Evolutionary conservation across 805 yeast species (phyloP).

Genomic region (Pichia sporocuriosa): DNA sequence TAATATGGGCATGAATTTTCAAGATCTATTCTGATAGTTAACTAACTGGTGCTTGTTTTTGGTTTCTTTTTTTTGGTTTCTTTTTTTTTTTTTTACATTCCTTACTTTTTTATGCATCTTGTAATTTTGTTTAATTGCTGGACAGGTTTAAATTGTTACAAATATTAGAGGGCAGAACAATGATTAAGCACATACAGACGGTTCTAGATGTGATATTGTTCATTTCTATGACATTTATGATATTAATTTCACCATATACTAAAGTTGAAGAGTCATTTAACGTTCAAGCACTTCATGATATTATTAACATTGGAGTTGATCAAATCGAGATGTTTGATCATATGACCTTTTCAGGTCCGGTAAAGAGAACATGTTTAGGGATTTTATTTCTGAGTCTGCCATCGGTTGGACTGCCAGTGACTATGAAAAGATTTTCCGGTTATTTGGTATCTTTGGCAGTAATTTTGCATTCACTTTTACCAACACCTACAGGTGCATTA

Average conservation of each 20-base stretch:
- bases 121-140: no score
- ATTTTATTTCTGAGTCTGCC: slow-evolving; percentile 40
- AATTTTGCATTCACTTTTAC: not conserved
- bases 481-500: not conserved
- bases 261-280: slow-evolving; percentile 94
- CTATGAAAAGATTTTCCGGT: slow-evolving; percentile 6
- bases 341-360: slow-evolving; percentile 74
- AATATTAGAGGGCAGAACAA: no score
- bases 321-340: slow-evolving; percentile 59
- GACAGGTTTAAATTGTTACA: no score
- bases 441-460: not conserved
- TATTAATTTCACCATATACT: slow-evolving; percentile 64
- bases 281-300: slow-evolving; percentile 82
- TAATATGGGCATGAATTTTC: no score
- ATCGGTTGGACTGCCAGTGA: slow-evolving; percentile 21
- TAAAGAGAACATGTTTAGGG: slow-evolving; percentile 76
- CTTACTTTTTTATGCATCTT: no score
- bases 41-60: no score
- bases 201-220: slow-evolving; percentile 31
- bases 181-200: not conserved
- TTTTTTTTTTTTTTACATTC: no score
- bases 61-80: no score
- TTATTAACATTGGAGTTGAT: slow-evolving; percentile 54
- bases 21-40: no score
- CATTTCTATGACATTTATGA: slow-evolving; percentile 40